These are phyloP conservation scores for Cladophialophora carrionii DNA, from an alignment of 2,329 filamentous ascomycete species.

Conservation along the genomic window DNA sequence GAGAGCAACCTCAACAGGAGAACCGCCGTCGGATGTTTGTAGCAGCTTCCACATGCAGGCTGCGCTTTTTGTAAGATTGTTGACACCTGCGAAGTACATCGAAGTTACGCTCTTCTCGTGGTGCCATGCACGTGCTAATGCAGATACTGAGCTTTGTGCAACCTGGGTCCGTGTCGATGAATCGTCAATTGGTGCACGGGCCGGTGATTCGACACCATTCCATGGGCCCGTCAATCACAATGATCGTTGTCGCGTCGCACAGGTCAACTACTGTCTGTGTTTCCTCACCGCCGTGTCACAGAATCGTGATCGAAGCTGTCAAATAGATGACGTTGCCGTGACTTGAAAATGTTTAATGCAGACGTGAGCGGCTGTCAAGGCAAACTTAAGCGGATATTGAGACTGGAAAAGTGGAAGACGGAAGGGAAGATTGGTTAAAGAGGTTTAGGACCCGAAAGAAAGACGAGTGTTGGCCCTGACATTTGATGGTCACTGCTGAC, in stretches of 20 bases:
- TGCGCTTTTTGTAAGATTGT: not conserved
- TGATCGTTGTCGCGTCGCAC: not conserved
- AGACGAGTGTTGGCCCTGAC: not conserved
- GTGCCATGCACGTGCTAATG: not conserved
- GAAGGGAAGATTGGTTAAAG: not conserved
- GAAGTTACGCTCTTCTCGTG: not conserved
- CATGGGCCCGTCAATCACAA: not conserved
- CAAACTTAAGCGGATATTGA: not conserved
- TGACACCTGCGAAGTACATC: not conserved
- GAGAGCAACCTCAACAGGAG: not conserved
- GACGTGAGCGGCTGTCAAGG: not conserved
- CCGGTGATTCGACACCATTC: not conserved
- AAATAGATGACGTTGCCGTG: not conserved
- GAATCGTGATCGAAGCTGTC: conserved; percentile 3
- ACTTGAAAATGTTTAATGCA: not conserved
- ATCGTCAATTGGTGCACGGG: not conserved
- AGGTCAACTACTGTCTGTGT: not conserved
- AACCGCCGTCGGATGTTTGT: not conserved
- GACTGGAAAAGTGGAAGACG: not conserved
- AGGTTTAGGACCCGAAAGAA: not conserved
- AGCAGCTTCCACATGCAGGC: too few relatives aligned
- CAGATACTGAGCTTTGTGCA: not conserved
- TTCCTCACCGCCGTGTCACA: not conserved
- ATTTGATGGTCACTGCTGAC: not conserved
- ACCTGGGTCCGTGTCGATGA: not conserved